Conservation (phyloP, 768 basidiomycete species). For the Tylopilus cervinicoccineus region DNA sequence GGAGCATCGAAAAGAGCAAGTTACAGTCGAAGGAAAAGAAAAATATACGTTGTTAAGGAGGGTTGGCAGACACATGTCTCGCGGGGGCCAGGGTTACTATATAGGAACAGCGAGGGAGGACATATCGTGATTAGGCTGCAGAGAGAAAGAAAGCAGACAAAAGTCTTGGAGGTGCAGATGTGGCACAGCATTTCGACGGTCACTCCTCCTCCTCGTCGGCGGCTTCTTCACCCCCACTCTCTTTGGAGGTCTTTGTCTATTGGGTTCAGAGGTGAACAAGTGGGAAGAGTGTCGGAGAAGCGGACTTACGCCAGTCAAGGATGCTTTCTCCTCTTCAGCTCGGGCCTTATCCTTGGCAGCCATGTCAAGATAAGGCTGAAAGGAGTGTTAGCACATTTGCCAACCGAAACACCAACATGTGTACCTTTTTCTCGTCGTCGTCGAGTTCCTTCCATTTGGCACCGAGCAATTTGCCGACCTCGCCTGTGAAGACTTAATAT, state of each 20-base stretch:
- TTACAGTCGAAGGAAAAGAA: slow-evolving; percentile 13
- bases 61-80: slow-evolving; percentile 29
- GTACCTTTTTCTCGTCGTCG: slow-evolving; percentile 87
- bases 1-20: slow-evolving; percentile 18
- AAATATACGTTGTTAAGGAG: slow-evolving; percentile 10
- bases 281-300: not conserved
- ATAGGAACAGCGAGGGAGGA: slow-evolving; percentile 11
- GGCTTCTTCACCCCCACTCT: slow-evolving; percentile 35
- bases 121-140: slow-evolving; percentile 19
- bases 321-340: slow-evolving; percentile 75
- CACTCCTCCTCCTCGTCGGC: slow-evolving; percentile 43
- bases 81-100: slow-evolving; percentile 17
- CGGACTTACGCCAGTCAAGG: slow-evolving; percentile 36
- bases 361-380: slow-evolving; percentile 82
- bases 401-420: slow-evolving; percentile 7
- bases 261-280: not conserved
- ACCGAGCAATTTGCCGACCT: slow-evolving; percentile 92
- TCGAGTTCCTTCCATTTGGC: slow-evolving; percentile 96
- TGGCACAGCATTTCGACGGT: slow-evolving; percentile 9
- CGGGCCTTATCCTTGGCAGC: slow-evolving; percentile 85
- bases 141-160: slow-evolving; percentile 3
- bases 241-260: slow-evolving; percentile 34
- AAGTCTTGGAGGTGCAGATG: slow-evolving; percentile 16
- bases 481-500: slow-evolving; percentile 47
- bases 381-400: slow-evolving; percentile 7